phyloP scores from a whole-genome alignment of 2,329 filamentous ascomycete species.

The Arthrocladium fulminans region DNA sequence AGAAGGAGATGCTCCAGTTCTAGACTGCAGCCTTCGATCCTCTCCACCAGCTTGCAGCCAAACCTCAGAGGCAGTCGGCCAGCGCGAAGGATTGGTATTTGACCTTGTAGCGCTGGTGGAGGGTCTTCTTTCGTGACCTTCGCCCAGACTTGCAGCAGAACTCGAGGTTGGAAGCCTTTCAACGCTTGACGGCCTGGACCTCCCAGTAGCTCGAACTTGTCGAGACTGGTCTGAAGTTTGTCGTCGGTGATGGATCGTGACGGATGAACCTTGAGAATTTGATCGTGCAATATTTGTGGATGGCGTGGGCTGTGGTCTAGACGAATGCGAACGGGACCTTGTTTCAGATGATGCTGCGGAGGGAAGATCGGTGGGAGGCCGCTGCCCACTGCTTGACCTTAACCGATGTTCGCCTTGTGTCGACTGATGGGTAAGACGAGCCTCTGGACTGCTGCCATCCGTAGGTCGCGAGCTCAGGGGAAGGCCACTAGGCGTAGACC shows the following conservation, averaged over 20 bases:
- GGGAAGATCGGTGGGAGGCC: neutral
- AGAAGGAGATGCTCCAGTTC: neutral
- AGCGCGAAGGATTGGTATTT: conserved; percentile 2
- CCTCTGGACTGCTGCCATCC: neutral
- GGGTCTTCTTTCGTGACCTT: neutral
- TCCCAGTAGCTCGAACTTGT: neutral
- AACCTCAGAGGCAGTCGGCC: neutral
- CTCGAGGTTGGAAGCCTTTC: neutral
- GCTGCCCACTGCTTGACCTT: conserved; percentile 1
- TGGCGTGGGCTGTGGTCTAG: conserved; percentile 1
- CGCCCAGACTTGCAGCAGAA: neutral
- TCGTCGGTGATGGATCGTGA: conserved; percentile 7
- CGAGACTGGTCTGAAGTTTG: conserved; percentile 1
- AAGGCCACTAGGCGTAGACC: conserved; percentile 33
- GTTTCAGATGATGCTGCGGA: neutral
- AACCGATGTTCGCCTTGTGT: neutral
- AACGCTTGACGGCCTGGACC: neutral
- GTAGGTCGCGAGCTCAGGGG: conserved; percentile 23
- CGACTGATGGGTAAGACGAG: neutral
- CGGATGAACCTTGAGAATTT: conserved; percentile 4
- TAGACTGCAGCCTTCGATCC: neutral
- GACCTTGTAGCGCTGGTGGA: neutral
- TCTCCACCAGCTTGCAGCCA: conserved; percentile 7
- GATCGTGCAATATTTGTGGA: conserved; percentile 1
- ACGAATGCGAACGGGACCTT: neutral